Base-by-base conservation (phyloP, 768 basidiomycete genomes). In the Panaeolus papilionaceus region DNA sequence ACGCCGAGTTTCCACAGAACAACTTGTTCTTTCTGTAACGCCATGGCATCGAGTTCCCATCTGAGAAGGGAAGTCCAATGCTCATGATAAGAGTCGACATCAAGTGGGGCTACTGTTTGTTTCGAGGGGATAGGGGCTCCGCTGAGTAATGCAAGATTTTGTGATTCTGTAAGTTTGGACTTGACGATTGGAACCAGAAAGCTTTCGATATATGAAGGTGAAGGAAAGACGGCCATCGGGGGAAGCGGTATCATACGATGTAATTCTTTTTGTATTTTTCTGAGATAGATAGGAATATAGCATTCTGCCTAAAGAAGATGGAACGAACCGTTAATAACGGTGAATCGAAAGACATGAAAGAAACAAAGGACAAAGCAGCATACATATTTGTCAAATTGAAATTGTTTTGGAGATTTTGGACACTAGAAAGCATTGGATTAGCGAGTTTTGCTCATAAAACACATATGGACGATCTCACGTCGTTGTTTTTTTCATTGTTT, bases 221-320 rank as follows among this genome's bases (percentile, higher is more conserved):
- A 69, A 38, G 84, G 85, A 72, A 84, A 85, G 40, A 79, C 64
- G 70, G 82, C 76, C 71, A 82, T 70, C 65, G 84, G 78, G 10
- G 82, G 79, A 33, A 85, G 76, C 67, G 81, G 78, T 42, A 78
- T 73, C 64, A 86, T 76, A 23, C 74, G 74, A 72, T 85, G 83
- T 54, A 78, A 71, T 75, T 80, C 79, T 67, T 76, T 82, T 78
- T 86, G 84, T 38, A 86, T 82, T 68, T 83, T 81, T 78, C 79
- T 79, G 67, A 86, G 78, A 75, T 82, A 85, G 71, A 83, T 79
- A 47, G 84, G 85, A 66, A 84, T 75, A 73, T 84, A 86, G 49
- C 79, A 75, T 51, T 84, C 82, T 68, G 85, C 85, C 84, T 86
- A 64, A 33, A 47, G 11, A 10, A 42, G 28, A 33, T 33, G 33